Evolutionary conservation across 1,284 basidiomycete species (phyloP), one percentile per base, ranked within the genome.

Genomic region (Ceratobasidium papillatum): DNA sequence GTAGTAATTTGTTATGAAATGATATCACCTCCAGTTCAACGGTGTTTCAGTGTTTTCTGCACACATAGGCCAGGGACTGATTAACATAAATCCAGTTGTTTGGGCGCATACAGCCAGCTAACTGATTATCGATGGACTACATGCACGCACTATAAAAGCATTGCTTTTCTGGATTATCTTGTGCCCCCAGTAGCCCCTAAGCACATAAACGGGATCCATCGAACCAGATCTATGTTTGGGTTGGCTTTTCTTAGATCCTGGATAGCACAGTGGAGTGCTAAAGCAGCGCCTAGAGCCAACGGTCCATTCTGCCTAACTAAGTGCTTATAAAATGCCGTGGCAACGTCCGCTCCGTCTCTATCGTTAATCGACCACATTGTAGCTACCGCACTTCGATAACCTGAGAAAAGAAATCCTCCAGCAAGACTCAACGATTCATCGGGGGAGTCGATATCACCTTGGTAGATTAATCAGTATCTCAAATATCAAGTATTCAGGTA

Each of bases 341-440:
- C 64, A 38, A 68, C 49, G 32, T 68, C 49, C 9, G 49, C 47
- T 12, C 64, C 64, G 27, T 68, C 64, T 32, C 41, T 45, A 22
- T 68, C 64, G 27, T 68, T 68, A 49, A 54, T 68, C 19, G 64
- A 68, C 64, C 64, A 68, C 64, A 68, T 68, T 3, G 64, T 68
- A 36, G 64, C 64, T 14, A 68, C 64, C 11, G 49, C 64, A 19
- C 49, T 32, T 41, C 64, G 45, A 47, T 68, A 68, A 3, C 64
- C 64, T 17, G 64, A 22, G 32, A 68, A 68, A 27, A 68, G 34
- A 49, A 68, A 68, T 1, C 64, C 51, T 2, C 64, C 64, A 30
- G 64, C 64, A n/a, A 68, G 64, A 27, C 64, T 68, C 12, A 68
- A 54, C 5, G 64, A 68, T 34, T 68, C 64, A 17, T 68, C 64